Evolutionary conservation across 2,329 filamentous ascomycete species (phyloP).

Genomic region (Graphiopsis chlorocephala): DNA sequence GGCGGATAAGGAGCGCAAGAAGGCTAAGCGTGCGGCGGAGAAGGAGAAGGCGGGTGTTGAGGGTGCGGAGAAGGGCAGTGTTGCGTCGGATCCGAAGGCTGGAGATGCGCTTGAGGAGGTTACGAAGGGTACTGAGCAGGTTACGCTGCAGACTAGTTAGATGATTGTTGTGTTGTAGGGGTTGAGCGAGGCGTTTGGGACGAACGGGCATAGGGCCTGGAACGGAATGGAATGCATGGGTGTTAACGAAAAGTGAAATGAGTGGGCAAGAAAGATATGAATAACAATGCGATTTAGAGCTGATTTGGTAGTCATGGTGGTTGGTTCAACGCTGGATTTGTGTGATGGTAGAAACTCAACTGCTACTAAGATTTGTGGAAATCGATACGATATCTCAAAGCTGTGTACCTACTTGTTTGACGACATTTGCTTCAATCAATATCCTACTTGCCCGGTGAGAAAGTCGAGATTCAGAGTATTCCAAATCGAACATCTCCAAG

Average conservation of each 20-base stretch:
- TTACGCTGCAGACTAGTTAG: constrained; percentile 42
- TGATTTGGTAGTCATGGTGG: not conserved
- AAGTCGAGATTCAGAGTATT: not conserved
- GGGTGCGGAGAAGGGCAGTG: constrained; percentile 70
- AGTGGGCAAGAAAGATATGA: not conserved
- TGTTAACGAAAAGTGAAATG: not conserved
- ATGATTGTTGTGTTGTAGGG: not conserved
- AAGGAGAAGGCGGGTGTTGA: constrained; percentile 74
- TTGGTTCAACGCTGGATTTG: not conserved
- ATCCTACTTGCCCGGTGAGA: not conserved
- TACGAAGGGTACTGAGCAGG: constrained; percentile 44
- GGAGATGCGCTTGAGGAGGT: constrained; percentile 45
- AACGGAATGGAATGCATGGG: not conserved
- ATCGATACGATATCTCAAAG: not conserved
- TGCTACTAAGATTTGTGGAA: not conserved
- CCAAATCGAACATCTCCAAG: not conserved
- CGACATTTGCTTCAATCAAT: not conserved
- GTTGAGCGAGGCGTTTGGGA: constrained; percentile 14
- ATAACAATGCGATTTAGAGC: not conserved
- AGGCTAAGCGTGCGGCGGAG: constrained; percentile 61
- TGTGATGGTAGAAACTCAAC: not conserved
- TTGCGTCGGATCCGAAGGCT: constrained; percentile 31
- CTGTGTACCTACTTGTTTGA: not conserved
- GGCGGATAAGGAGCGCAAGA: constrained; percentile 62
- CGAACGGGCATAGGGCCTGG: not conserved